A percentile compares a stretch with the other conserved stretches of the same genome.
Evolutionary conservation across 2,329 filamentous ascomycete genomes (phyloP).

Genomic region (Colletotrichum spinosum): DNA sequence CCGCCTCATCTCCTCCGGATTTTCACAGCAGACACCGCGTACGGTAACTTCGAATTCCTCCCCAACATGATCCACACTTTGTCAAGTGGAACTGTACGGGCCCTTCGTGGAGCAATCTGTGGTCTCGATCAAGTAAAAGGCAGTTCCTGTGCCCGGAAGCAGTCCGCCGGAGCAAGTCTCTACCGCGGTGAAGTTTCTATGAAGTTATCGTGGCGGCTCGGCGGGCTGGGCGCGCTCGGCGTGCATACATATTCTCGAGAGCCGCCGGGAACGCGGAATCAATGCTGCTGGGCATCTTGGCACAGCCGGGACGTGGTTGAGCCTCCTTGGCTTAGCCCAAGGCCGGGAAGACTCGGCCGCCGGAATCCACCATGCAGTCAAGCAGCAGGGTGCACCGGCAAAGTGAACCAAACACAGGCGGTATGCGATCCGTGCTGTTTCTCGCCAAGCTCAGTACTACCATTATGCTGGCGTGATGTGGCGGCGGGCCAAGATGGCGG

Average conservation of each 20-base stretch:
- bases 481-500: constrained; percentile 7
- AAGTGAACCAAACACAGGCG: not conserved
- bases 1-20: not conserved
- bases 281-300: not conserved
- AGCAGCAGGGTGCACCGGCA: not conserved
- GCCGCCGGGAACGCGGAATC: not conserved
- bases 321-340: constrained; percentile 6
- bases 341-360: constrained; percentile 9
- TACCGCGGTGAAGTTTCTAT: not conserved
- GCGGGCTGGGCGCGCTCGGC: constrained; percentile 9
- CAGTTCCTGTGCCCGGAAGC: too few relatives aligned
- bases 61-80: constrained; percentile 4
- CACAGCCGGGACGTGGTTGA: constrained; percentile 2
- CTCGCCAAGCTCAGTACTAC: not conserved
- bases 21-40: too few relatives aligned
- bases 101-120: not conserved
- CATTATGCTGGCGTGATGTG: not conserved
- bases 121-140: not conserved
- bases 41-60: not conserved
- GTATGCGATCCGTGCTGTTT: too few relatives aligned
- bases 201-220: not conserved
- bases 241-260: not conserved
- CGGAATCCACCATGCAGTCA: too few relatives aligned
- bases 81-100: not conserved
- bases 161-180: not conserved